phyloP scores from a whole-genome alignment of 176 grass and related monocot genomes.

The Puccinellia tenuiflora region DNA sequence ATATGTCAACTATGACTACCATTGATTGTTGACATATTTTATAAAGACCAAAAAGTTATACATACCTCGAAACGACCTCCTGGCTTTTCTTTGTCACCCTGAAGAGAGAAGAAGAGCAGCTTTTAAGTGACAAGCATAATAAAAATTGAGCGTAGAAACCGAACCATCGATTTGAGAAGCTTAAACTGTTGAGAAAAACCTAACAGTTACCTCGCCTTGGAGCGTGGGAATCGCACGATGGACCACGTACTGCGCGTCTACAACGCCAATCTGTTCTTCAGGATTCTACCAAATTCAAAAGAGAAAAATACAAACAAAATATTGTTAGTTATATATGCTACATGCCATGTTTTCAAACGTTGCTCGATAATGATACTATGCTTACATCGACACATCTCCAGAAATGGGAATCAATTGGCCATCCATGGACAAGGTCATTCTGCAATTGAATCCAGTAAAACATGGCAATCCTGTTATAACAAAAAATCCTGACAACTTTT shows the following conservation, averaged over 20 bases:
- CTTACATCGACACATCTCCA: constrained; percentile 27
- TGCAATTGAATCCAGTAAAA: too few species aligned
- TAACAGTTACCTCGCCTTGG: neutral
- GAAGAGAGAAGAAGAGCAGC: neutral
- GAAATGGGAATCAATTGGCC: constrained; percentile 17
- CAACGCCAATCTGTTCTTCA: neutral
- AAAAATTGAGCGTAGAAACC: too few species aligned
- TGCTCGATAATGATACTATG: neutral
- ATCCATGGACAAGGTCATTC: constrained; percentile 29
- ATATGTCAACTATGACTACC: neutral
- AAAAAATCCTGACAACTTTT: too few species aligned
- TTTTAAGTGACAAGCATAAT: too few species aligned
- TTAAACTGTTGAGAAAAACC: neutral
- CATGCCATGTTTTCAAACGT: too few species aligned
- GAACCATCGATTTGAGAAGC: neutral
- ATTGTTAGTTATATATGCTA: too few species aligned
- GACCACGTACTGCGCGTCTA: neutral
- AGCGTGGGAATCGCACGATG: neutral
- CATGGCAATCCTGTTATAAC: too few species aligned
- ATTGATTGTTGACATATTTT: neutral
- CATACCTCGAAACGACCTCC: neutral
- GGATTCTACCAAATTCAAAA: neutral
- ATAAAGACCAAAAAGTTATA: neutral
- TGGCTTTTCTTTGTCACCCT: neutral
- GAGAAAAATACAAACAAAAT: neutral